phyloP scores from a whole-genome alignment of 1,284 basidiomycete genomes.

The Schizopora paradoxa region DNA sequence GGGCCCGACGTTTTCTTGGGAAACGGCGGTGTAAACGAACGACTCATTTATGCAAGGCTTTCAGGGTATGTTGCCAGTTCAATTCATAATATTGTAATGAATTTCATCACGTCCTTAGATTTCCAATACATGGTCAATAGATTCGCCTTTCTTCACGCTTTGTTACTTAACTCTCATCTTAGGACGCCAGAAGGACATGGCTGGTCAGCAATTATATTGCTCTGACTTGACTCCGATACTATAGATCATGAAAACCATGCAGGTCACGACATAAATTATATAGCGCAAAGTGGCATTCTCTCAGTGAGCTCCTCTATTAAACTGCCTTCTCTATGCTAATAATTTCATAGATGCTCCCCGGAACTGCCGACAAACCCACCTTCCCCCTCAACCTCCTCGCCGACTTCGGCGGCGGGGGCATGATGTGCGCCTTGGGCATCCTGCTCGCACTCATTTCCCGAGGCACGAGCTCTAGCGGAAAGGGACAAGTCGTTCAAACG shows the following conservation, averaged over 20 bases:
- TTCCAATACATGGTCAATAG: conserved; percentile 48
- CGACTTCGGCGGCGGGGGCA: conserved; percentile 80
- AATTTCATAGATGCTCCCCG: conserved; percentile 58
- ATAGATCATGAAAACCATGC: conserved; percentile 11
- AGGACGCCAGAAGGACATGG: conserved; percentile 67
- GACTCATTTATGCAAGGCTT: conserved; percentile 60
- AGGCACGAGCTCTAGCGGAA: conserved; percentile 42
- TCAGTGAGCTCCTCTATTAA: conserved; percentile 41
- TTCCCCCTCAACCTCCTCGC: conserved; percentile 76
- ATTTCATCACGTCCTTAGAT: conserved; percentile 35
- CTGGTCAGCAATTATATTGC: conserved; percentile 42
- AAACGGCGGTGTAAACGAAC: conserved; percentile 48
- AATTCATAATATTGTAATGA: not conserved
- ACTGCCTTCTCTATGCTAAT: conserved; percentile 1
- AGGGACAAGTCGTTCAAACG: conserved; percentile 69
- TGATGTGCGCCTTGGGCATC: conserved; percentile 70
- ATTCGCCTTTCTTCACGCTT: not conserved
- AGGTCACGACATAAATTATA: conserved; percentile 85
- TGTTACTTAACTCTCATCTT: not conserved
- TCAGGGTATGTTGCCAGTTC: conserved; percentile 44
- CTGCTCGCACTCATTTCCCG: conserved; percentile 72
- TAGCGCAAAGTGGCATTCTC: conserved; percentile 75
- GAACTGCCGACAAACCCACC: conserved; percentile 53
- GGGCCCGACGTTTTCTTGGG: conserved; percentile 73
- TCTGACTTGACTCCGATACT: not conserved